phyloP scores from a whole-genome alignment of 2,329 filamentous ascomycete species.

The Fusarium chuoi region DNA sequence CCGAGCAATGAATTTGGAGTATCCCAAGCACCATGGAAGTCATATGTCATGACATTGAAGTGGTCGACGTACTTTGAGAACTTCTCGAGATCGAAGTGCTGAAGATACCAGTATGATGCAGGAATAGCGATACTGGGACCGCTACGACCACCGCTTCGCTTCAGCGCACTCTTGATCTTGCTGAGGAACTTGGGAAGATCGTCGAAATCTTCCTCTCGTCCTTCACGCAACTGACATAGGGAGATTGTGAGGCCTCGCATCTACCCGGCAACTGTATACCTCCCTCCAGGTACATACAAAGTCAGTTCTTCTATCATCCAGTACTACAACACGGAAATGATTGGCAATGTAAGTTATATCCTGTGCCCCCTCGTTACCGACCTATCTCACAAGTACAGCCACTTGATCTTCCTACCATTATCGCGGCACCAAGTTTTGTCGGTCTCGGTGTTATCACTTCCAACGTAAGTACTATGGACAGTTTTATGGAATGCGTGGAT shows the following conservation, averaged over 20 bases:
- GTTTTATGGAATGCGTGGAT: too few species aligned
- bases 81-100: slow-evolving; percentile 9
- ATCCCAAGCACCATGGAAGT: slow-evolving; percentile 19
- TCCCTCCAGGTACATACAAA: slow-evolving; percentile 63
- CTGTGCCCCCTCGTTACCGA: too few species aligned
- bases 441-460: slow-evolving; percentile 63
- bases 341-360: slow-evolving; percentile 45
- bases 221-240: slow-evolving; percentile 19
- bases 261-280: slow-evolving; percentile 42
- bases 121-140: slow-evolving; percentile 26
- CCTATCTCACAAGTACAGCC: not conserved
- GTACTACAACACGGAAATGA: slow-evolving; percentile 71
- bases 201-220: slow-evolving; percentile 47
- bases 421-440: slow-evolving; percentile 62
- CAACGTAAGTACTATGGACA: not conserved
- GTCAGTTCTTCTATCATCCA: slow-evolving; percentile 67
- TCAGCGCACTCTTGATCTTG: not conserved
- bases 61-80: slow-evolving; percentile 37
- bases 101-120: slow-evolving; percentile 43
- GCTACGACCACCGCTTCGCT: slow-evolving; percentile 30
- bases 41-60: slow-evolving; percentile 40
- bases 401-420: slow-evolving; percentile 58
- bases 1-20: not conserved
- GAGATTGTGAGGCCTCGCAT: not conserved
- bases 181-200: slow-evolving; percentile 47